Evolutionary conservation across 1,284 basidiomycete genomes (phyloP).

Genomic region (Cryptococcus sp.): DNA sequence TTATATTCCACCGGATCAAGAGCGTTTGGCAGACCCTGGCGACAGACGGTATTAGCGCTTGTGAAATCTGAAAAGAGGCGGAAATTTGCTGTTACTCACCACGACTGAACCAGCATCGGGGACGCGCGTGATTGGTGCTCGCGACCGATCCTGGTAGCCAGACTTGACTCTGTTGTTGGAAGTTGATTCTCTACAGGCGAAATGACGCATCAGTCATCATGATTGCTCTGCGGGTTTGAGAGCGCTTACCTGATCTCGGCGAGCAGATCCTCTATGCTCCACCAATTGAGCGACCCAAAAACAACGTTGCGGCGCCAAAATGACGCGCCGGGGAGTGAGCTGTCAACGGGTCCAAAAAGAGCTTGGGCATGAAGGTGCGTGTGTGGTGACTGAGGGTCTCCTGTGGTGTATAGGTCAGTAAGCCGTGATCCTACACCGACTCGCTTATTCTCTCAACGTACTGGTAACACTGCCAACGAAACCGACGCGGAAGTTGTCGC

Average conservation of each 20-base stretch:
- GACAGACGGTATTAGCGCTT: not conserved
- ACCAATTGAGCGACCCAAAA: constrained; percentile 49
- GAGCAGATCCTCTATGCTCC: constrained; percentile 48
- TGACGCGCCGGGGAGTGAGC: constrained; percentile 37
- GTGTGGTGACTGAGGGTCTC: constrained; percentile 47
- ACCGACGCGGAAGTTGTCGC: constrained; percentile 37
- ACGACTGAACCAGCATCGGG: constrained; percentile 41
- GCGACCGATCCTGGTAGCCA: constrained; percentile 39
- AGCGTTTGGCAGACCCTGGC: constrained; percentile 38
- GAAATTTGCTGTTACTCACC: constrained; percentile 22
- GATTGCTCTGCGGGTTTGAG: not conserved
- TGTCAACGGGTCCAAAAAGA: constrained; percentile 44
- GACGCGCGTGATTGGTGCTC: constrained; percentile 45
- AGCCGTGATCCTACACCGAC: not conserved
- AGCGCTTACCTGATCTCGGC: constrained; percentile 49
- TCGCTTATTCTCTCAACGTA: constrained; percentile 11
- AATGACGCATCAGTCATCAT: not conserved
- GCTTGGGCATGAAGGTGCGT: constrained; percentile 51
- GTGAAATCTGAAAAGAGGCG: not conserved
- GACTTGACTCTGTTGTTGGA: constrained; percentile 52
- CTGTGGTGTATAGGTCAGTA: constrained; percentile 15
- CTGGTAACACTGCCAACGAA: constrained; percentile 40
- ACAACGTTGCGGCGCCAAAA: constrained; percentile 49
- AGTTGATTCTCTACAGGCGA: constrained; percentile 38
- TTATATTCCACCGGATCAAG: constrained; percentile 29